These are phyloP conservation scores for Wickerhamiella sorbophila DNA, from an alignment of 805 yeast species.

Conservation along the genomic window DNA sequence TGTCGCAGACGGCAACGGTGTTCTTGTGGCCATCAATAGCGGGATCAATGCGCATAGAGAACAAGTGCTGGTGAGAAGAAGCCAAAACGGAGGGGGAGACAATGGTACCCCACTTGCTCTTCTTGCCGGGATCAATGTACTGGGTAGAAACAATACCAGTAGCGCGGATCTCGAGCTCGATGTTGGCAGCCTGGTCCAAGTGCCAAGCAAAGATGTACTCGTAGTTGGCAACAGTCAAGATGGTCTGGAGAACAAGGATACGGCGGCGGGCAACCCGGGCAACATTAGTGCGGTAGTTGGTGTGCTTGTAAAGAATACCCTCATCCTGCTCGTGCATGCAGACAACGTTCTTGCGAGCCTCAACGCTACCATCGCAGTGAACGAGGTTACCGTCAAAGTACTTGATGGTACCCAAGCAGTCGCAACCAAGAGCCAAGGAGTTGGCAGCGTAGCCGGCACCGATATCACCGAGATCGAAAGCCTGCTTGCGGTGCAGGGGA, in stretches of 20 bases:
- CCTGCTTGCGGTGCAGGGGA: slow-evolving; percentile 76
- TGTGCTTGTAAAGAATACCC: slow-evolving; percentile 65
- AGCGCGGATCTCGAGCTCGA: slow-evolving; percentile 67
- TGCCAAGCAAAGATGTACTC: slow-evolving; percentile 62
- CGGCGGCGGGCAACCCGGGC: slow-evolving; percentile 65
- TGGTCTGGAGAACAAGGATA: slow-evolving; percentile 64
- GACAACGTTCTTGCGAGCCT: slow-evolving; percentile 50
- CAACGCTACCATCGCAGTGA: slow-evolving; percentile 46
- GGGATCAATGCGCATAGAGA: slow-evolving; percentile 69
- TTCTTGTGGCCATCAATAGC: slow-evolving; percentile 70
- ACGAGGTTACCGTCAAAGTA: slow-evolving; percentile 51
- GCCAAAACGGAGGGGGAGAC: slow-evolving; percentile 74
- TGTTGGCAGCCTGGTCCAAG: slow-evolving; percentile 65
- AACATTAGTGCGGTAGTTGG: slow-evolving; percentile 61
- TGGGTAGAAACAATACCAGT: slow-evolving; percentile 76
- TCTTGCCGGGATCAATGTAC: slow-evolving; percentile 62
- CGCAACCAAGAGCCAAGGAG: slow-evolving; percentile 58
- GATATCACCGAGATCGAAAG: slow-evolving; percentile 72
- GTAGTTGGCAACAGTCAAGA: slow-evolving; percentile 75
- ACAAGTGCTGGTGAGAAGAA: slow-evolving; percentile 69
- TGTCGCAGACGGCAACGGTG: slow-evolving; percentile 61
- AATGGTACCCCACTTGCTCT: slow-evolving; percentile 55
- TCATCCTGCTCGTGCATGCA: slow-evolving; percentile 80
- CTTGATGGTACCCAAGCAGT: slow-evolving; percentile 67
- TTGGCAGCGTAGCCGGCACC: slow-evolving; percentile 68